Evolutionary conservation across 805 yeast species (phyloP), one percentile per base, ranked within the genome.

Genomic region (Starmerella apis): DNA sequence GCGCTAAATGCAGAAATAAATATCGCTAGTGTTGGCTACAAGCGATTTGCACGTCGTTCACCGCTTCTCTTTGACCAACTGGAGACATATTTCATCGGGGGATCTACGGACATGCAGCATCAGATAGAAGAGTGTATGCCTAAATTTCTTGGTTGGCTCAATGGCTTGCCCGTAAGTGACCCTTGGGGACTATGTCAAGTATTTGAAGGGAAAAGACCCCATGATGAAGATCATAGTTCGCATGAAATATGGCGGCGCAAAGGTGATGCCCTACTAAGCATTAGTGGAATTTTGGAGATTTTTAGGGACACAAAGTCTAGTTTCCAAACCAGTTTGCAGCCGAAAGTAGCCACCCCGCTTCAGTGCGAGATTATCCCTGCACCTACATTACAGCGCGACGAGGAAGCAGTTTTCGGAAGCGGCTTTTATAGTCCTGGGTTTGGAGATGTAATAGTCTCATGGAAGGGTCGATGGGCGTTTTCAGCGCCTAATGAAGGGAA

Each of bases 1-100:
- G 85, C 78, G 0, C 53, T 77, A 4, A 59, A 63, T 14, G 72
- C 75, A 0, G 86, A 80, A 56, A 49, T 74, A 1, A 50, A 54
- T 11, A 56, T 66, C 3, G 65, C 71, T 1, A 53, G 47, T 3
- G 56, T 63, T 1, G 70, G 63, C 33, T 67, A 58, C 43, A 45
- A 57, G 2, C 56, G 62, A 6, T 68, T 60, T 39, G 68, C 71
- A 0, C 56, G 62, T 10, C 59, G 65, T 28, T 74, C 80, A 0
- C 80, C 81, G 0, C 52, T 74, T 8, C 57, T 75, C 18, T 65
- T 65, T 27, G 70, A 68, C 18, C 52, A 68, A 1, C 49, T 78
- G 16, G 77, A 75, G 36, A 65, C 64, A 23, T 78, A 78, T 51
- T 74, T 63, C 47, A 65, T 71, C 39, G 83, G 83, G 1, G 83